These are phyloP conservation scores for Cochlearia excelsa DNA, from an alignment of 345 rosid species.

Conservation along the genomic window DNA sequence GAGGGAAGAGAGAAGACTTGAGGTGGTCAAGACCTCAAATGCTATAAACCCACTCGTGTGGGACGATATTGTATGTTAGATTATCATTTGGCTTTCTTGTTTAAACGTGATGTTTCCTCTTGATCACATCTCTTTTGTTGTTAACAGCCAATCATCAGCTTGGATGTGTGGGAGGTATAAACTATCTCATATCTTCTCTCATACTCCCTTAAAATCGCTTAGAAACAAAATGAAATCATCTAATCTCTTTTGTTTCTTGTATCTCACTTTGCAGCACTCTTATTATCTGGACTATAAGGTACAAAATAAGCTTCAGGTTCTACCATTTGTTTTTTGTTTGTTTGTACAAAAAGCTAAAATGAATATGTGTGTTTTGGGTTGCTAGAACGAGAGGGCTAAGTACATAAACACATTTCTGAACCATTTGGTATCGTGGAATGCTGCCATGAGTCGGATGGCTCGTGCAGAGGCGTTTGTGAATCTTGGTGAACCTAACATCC, in stretches of 20 bases:
- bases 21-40: constrained; percentile 67
- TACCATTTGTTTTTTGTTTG: neutral
- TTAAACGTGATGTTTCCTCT: neutral
- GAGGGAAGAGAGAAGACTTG: constrained; percentile 70
- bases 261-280: constrained; percentile 64
- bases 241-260: constrained; percentile 14
- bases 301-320: constrained; percentile 16
- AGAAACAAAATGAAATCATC: neutral
- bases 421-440: constrained; percentile 88
- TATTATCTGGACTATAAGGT: constrained; percentile 94
- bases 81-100: neutral
- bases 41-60: constrained; percentile 74
- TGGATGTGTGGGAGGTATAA: constrained; percentile 94
- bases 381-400: constrained; percentile 69
- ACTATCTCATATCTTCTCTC: constrained; percentile 13
- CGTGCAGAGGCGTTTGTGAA: constrained; percentile 89
- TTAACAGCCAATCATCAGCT: constrained; percentile 79
- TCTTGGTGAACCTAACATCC: constrained; percentile 80
- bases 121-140: constrained; percentile 36
- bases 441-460: constrained; percentile 68
- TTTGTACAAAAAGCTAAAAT: constrained; percentile 8
- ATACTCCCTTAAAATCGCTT: neutral
- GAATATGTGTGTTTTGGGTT: neutral
- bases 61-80: constrained; percentile 74
- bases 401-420: constrained; percentile 69